phyloP scores from a whole-genome alignment of 2,329 filamentous ascomycete species.

The Nannizzia gypsea region DNA sequence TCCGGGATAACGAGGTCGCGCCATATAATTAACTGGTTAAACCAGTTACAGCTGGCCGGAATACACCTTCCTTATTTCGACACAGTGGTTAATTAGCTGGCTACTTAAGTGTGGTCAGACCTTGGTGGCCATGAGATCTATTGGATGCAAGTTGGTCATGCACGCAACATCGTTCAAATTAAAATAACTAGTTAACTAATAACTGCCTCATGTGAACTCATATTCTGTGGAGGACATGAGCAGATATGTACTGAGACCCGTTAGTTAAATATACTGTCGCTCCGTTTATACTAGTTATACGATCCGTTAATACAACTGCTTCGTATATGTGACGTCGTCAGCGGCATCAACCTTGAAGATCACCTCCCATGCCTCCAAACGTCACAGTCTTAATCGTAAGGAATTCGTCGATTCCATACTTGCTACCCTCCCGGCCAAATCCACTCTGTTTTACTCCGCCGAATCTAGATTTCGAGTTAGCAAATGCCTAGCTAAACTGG shows the following conservation, averaged over 20 bases:
- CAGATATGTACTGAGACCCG: too few relatives aligned
- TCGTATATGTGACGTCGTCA: too few relatives aligned
- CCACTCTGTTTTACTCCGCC: slow-evolving; percentile 75
- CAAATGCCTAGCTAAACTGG: neutral
- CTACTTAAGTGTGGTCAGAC: neutral
- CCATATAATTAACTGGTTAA: neutral
- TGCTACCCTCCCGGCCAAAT: slow-evolving; percentile 66
- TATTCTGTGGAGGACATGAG: neutral
- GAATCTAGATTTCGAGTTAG: slow-evolving; percentile 39
- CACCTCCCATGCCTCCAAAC: slow-evolving; percentile 50
- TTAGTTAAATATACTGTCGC: neutral
- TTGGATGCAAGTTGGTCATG: neutral
- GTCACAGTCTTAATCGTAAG: slow-evolving; percentile 59
- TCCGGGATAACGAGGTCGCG: neutral
- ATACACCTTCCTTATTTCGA: neutral
- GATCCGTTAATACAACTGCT: neutral
- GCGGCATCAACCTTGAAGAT: slow-evolving; percentile 28
- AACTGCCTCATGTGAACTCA: too few relatives aligned
- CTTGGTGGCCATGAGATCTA: neutral
- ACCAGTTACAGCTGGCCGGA: too few relatives aligned
- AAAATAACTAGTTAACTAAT: too few relatives aligned
- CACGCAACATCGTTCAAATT: neutral
- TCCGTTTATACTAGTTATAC: neutral
- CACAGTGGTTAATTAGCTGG: neutral
- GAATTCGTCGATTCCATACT: slow-evolving; percentile 68